phyloP scores from a whole-genome alignment of 352 stramenopile genomes.

The Globisporangium apiculatum region DNA sequence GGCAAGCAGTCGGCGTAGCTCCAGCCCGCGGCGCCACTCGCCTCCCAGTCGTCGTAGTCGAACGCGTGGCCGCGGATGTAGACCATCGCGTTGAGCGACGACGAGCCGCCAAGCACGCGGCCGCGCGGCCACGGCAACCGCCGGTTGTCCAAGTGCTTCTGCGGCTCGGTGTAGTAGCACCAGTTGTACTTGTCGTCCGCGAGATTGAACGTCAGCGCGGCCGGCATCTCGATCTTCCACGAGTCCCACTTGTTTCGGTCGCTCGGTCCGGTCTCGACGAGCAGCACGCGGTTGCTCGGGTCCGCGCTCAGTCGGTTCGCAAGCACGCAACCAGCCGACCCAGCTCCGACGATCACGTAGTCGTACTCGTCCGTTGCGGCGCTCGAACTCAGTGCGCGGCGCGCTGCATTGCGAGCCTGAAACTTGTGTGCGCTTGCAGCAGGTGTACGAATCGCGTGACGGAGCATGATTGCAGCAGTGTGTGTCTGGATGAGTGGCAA shows the following conservation, averaged over 20 bases:
- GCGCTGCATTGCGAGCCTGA: not conserved
- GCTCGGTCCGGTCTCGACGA: constrained; percentile 87
- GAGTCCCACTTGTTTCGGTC: constrained; percentile 83
- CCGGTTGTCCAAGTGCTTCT: constrained; percentile 77
- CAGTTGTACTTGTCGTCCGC: constrained; percentile 85
- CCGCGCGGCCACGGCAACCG: constrained; percentile 79
- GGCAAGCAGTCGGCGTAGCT: constrained; percentile 84
- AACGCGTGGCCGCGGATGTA: constrained; percentile 86
- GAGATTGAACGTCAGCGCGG: constrained; percentile 82
- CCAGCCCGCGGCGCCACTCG: constrained; percentile 65
- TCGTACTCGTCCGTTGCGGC: constrained; percentile 49
- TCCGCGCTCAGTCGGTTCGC: constrained; percentile 86
- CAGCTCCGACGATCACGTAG: constrained; percentile 91
- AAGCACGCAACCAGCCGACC: constrained; percentile 87
- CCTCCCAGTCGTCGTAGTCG: constrained; percentile 86
- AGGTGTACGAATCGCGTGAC: constrained; percentile 14
- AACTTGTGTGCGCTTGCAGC: not conserved
- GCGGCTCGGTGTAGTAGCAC: constrained; percentile 80
- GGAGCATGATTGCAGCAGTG: constrained; percentile 11
- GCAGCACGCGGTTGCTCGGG: constrained; percentile 73
- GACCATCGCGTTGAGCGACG: constrained; percentile 88
- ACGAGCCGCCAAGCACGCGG: constrained; percentile 84
- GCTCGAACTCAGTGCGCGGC: constrained; percentile 18
- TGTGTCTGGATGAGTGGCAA: not conserved
- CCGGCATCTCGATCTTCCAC: constrained; percentile 89